Evolutionary conservation across 129 eudicot genomes (phyloP).

Genomic region (Pittosporum tobira): DNA sequence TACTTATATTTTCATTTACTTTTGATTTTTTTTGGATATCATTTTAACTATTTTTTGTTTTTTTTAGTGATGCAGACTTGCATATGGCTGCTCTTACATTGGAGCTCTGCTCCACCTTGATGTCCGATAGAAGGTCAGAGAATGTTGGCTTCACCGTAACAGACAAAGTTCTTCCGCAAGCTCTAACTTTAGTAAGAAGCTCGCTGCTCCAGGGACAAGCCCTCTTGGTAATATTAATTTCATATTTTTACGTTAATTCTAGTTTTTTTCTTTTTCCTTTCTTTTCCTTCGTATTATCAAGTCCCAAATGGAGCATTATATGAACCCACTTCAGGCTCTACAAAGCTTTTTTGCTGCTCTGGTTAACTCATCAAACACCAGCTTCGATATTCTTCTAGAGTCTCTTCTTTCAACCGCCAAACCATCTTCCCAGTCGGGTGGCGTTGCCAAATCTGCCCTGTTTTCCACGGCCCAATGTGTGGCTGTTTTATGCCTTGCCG

Average conservation of each 20-base stretch:
- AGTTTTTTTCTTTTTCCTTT: no score
- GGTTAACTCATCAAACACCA: slow-evolving; percentile 91
- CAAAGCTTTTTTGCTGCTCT: slow-evolving; percentile 79
- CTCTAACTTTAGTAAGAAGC: slow-evolving; percentile 72
- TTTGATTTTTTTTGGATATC: no score
- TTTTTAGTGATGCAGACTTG: slow-evolving; percentile 85
- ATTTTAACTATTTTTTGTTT: no score
- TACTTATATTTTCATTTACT: no score
- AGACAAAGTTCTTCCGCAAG: slow-evolving; percentile 95
- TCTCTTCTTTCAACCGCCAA: slow-evolving; percentile 91
- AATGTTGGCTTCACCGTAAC: slow-evolving; percentile 83
- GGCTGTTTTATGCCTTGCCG: slow-evolving; percentile 98
- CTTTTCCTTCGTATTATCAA: no score
- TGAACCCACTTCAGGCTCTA: slow-evolving; percentile 69
- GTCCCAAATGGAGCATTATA: no score
- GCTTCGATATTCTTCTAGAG: slow-evolving; percentile 75
- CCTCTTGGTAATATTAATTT: slow-evolving; percentile 74
- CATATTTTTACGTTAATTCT: no score
- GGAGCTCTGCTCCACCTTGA: slow-evolving; percentile 89
- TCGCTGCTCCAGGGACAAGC: slow-evolving; percentile 98
- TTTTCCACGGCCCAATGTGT: slow-evolving; percentile 94
- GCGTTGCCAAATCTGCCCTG: slow-evolving; percentile 91
- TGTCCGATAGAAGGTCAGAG: slow-evolving; percentile 89
- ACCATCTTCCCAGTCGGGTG: slow-evolving; percentile 75
- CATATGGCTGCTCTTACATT: slow-evolving; percentile 98